A percentile compares a stretch with the other conserved stretches of the same genome.
These are phyloP conservation scores for Zostera marina DNA, from an alignment of 116 monocot genomes.

Conservation along the genomic window DNA sequence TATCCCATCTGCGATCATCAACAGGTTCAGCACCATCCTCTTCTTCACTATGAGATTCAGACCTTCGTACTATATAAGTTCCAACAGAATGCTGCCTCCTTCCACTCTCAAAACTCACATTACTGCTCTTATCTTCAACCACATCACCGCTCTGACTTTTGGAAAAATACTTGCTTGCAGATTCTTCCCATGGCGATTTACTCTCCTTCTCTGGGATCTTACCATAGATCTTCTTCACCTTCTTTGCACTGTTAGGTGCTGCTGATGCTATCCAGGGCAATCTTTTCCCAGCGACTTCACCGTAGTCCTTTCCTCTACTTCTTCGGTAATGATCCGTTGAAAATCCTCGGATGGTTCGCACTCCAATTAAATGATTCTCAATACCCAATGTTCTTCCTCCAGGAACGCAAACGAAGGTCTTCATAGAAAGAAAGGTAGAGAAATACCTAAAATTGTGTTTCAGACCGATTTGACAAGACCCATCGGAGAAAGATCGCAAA, in stretches of 20 bases:
- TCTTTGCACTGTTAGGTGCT: constrained; percentile 5
- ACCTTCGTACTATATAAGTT: background rate
- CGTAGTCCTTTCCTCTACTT: background rate
- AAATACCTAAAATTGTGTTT: background rate
- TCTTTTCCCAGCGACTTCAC: background rate
- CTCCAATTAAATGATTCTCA: background rate
- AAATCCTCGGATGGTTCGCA: constrained; percentile 3
- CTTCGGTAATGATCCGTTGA: background rate
- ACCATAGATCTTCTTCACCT: constrained; percentile 6
- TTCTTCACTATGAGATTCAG: background rate
- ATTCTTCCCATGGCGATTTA: constrained; percentile 54
- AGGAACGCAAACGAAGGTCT: background rate
- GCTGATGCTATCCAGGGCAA: constrained; percentile 35
- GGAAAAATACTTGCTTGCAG: constrained; percentile 49
- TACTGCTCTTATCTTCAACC: background rate
- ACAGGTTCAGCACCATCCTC: constrained; percentile 15
- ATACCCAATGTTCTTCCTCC: background rate
- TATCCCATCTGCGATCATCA: constrained; percentile 44
- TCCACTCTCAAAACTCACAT: background rate
- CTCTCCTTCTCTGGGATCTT: background rate
- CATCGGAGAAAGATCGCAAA: constrained; percentile 2
- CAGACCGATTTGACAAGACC: background rate
- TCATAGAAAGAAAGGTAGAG: background rate
- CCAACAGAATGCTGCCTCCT: background rate
- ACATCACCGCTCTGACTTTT: constrained; percentile 9